Conservation (phyloP, 441 rosid species). For the Geranium incanum region DNA sequence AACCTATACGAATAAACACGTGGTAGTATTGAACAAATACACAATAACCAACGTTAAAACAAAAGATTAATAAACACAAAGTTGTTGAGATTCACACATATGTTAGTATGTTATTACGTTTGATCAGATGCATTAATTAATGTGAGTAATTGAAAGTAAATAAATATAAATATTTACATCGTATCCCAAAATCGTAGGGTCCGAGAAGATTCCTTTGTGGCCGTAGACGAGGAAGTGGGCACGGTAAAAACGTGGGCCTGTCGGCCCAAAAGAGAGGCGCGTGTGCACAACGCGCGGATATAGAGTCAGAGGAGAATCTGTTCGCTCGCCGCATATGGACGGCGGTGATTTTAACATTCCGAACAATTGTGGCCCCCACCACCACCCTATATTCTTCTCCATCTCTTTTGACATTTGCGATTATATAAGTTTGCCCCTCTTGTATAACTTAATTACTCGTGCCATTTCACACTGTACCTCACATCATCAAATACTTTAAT, state of each 20-base stretch:
- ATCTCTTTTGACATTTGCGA: too few species aligned
- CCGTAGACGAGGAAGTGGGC: not conserved
- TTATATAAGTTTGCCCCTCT: not conserved
- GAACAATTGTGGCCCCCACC: not conserved
- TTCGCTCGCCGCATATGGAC: not conserved
- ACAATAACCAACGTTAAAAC: too few species aligned
- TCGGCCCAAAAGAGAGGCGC: constrained; percentile 1
- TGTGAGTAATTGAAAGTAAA: not conserved
- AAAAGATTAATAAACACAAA: too few species aligned
- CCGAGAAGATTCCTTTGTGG: not conserved
- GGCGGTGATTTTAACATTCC: not conserved
- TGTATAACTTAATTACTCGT: too few species aligned
- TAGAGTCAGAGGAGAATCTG: not conserved
- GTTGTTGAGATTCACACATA: not conserved
- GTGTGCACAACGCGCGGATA: not conserved
- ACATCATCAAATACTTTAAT: too few species aligned
- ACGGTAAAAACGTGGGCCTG: not conserved
- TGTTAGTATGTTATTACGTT: not conserved
- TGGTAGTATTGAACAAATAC: too few species aligned
- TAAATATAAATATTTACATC: not conserved
- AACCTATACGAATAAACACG: too few species aligned
- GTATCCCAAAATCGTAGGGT: not conserved
- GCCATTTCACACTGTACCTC: too few species aligned
- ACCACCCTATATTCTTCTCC: not conserved
- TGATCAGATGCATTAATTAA: not conserved